Percentiles rank a stretch among this genome's conserved stretches.
phyloP scores from a whole-genome alignment of 1,284 basidiomycete genomes.

The Rhodotorula sp. region DNA sequence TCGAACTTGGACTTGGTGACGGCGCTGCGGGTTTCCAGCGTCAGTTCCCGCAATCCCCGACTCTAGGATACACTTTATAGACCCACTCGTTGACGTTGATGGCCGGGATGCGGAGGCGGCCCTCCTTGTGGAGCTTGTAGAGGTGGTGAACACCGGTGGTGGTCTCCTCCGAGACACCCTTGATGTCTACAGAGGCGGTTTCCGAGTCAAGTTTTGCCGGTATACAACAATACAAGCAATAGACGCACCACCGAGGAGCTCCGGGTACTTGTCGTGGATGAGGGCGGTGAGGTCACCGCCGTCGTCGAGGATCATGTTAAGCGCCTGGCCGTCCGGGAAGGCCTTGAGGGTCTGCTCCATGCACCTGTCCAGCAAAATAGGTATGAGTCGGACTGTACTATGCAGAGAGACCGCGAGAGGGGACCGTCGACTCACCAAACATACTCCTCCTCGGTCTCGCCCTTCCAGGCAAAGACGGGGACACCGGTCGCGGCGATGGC shows the following conservation, averaged over 20 bases:
- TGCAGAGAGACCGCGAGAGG: accelerated
- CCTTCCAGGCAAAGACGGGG: conserved; percentile 99
- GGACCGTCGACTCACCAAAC: conserved; percentile 65
- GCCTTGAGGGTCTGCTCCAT: conserved; percentile 91
- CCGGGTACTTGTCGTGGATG: conserved; percentile 94
- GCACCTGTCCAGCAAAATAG: conserved; percentile 32
- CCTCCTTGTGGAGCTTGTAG: conserved; percentile 95
- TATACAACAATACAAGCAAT: not conserved
- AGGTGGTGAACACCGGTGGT: conserved; percentile 99
- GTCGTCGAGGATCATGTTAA: conserved; percentile 99
- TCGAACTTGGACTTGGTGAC: conserved; percentile 99
- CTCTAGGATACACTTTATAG: too few relatives aligned
- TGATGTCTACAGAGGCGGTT: conserved; percentile 60
- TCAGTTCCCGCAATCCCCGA: not conserved
- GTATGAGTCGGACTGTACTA: not conserved
- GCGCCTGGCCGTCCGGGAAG: conserved; percentile 64
- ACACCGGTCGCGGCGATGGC: conserved; percentile 98
- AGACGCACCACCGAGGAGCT: conserved; percentile 68
- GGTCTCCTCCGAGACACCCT: conserved; percentile 97
- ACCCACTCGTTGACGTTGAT: conserved; percentile 88
- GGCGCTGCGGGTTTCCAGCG: conserved; percentile 52
- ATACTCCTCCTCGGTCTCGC: conserved; percentile 99
- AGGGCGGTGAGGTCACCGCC: conserved; percentile 94
- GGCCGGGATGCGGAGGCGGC: conserved; percentile 93
- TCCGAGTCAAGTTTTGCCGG: conserved; percentile 2